Base-by-base conservation (phyloP, 1,139 yeast genomes). In the Oligophagozyma castellii region DNA sequence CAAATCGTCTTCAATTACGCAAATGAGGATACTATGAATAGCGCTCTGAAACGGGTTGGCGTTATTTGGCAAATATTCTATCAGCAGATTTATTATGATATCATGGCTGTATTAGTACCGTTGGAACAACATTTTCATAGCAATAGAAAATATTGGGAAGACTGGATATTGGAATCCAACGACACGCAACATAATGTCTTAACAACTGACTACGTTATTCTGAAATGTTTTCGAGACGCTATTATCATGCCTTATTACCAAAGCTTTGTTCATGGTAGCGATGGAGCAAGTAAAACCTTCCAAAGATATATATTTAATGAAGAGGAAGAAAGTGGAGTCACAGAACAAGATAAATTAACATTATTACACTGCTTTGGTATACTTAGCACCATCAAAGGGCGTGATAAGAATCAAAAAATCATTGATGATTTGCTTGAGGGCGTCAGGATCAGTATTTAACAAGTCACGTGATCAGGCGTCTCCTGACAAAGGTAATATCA, bases 101-200 rank as follows among this genome's bases (percentile, higher is more conserved):
- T 73, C 26, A 66, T 69, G 32, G 76, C 75, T 1, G 62, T 70
- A 0, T 63, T 74, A 33, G 41, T 71, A 19, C 81, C 83, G 0
- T 42, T 74, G 12, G 76, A 73, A 30, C 28, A 28, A 11, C 41
- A 40, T 19, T 43, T 43, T 12, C 36, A 33, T 12, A 19, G 27
- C 1, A 32, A 36, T 23, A 30, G 32, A 6, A 29, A 33, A 24
- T 39, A 36, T 28, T 36, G 43, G 43, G 10, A 45, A 53, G 24
- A 37, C 44, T 28, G 43, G 44, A 37, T 49, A 51, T 14, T 47
- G 53, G 12, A 43, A 38, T 34, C 55, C 53, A 14, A 59, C 48
- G 26, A 18, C 6, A 35, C 46, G 63, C 24, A 64, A 56, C 42
- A 43, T 42, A 30, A 48, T 49, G 8, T 39, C 56, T 13, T 31